These are phyloP conservation scores for Alternaria alternata DNA, from an alignment of 2,329 filamentous ascomycete genomes.

Conservation along the genomic window DNA sequence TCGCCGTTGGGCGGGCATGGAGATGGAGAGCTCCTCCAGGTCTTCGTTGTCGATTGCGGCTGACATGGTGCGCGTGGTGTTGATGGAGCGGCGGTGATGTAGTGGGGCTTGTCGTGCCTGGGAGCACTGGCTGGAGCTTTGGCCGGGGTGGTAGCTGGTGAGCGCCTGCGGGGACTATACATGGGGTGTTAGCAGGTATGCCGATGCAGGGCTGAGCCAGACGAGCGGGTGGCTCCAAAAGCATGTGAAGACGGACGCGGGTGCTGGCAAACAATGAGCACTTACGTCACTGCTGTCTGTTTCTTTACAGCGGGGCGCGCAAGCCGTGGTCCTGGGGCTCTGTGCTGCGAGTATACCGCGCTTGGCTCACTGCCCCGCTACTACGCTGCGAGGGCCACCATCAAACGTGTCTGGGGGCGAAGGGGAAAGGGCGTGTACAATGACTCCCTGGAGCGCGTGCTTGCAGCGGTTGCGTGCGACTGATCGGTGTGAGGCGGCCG, in stretches of 20 bases:
- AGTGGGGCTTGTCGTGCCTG: conserved; percentile 4
- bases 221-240: conserved; percentile 1
- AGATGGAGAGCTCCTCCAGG: conserved; percentile 71
- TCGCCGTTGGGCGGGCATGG: conserved; percentile 71
- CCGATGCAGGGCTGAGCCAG: conserved; percentile 14
- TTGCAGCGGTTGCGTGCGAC: not conserved
- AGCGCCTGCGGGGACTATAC: conserved; percentile 8
- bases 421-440: not conserved
- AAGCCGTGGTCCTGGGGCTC: conserved; percentile 18
- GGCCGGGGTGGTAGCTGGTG: conserved; percentile 6
- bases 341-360: conserved; percentile 7
- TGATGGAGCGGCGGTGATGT: conserved; percentile 1
- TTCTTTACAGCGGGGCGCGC: conserved; percentile 15
- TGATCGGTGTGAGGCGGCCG: conserved; percentile 15
- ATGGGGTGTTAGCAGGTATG: conserved; percentile 15
- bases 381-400: conserved; percentile 20
- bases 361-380: conserved; percentile 28
- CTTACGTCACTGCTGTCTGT: conserved; percentile 18
- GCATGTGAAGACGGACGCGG: conserved; percentile 11
- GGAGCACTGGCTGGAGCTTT: conserved; percentile 6
- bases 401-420: conserved; percentile 7
- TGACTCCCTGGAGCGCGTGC: not conserved
- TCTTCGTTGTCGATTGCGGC: conserved; percentile 78
- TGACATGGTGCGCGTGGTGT: conserved; percentile 41
- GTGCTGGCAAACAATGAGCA: conserved; percentile 2